phyloP scores from a whole-genome alignment of 2,329 filamentous ascomycete species.

The Esteya vermicola region DNA sequence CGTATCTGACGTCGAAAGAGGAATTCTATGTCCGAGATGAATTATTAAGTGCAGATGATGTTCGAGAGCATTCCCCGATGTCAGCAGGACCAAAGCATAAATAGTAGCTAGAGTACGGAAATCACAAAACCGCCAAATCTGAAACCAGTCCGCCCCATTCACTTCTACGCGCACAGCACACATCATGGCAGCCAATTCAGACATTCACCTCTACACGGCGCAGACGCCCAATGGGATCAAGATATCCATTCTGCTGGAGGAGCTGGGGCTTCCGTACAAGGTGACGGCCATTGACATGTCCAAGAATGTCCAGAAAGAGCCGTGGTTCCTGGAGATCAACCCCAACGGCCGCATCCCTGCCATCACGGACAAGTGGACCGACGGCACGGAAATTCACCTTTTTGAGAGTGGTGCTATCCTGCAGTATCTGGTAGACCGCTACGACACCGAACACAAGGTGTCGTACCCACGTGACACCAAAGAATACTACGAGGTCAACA shows the following conservation, averaged over 20 bases:
- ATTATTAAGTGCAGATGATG: too few species aligned
- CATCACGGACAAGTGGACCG: slow-evolving; percentile 61
- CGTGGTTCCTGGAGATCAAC: slow-evolving; percentile 84
- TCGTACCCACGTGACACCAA: slow-evolving; percentile 59
- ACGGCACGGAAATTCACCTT: slow-evolving; percentile 58
- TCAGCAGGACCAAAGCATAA: too few species aligned
- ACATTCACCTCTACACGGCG: slow-evolving; percentile 70
- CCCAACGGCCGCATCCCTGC: slow-evolving; percentile 88
- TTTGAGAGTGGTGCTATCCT: slow-evolving; percentile 79
- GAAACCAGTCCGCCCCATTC: too few species aligned
- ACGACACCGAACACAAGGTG: slow-evolving; percentile 71
- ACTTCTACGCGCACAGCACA: neutral
- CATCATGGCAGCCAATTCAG: slow-evolving; percentile 35
- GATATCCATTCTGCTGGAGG: slow-evolving; percentile 73
- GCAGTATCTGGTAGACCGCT: slow-evolving; percentile 69
- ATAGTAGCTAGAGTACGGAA: too few species aligned
- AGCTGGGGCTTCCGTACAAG: slow-evolving; percentile 73
- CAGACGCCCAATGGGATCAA: slow-evolving; percentile 87
- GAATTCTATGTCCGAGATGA: too few species aligned
- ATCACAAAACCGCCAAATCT: too few species aligned
- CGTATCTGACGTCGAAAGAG: too few species aligned
- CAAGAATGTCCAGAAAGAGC: slow-evolving; percentile 63
- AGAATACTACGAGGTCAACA: slow-evolving; percentile 68
- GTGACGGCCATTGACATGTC: slow-evolving; percentile 52
- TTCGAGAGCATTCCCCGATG: too few species aligned